Conservation (phyloP, 2,329 filamentous ascomycete genomes). For the Scolecobasidium constrictum region DNA sequence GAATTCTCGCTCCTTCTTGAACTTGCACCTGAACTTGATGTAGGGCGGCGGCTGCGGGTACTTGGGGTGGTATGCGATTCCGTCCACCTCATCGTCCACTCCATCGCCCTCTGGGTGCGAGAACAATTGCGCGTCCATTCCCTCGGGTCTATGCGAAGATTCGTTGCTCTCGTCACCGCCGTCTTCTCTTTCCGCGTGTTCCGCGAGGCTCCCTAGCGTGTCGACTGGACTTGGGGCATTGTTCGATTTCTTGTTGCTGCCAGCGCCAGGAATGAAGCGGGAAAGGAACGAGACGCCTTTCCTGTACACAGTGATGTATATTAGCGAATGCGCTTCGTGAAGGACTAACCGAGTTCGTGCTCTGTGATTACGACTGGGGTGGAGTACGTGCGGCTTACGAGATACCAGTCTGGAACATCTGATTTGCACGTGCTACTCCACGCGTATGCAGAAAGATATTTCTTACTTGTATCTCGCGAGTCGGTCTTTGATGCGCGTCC, state of each 20-base stretch:
- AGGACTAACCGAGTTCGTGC: neutral
- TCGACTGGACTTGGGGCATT: conserved; percentile 32
- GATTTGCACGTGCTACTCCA: too few relatives aligned
- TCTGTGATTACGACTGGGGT: neutral
- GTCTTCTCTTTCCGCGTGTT: conserved; percentile 48
- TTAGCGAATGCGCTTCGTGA: too few relatives aligned
- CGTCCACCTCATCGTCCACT: conserved; percentile 51
- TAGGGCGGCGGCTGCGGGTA: conserved; percentile 86
- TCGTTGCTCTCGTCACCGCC: conserved; percentile 45
- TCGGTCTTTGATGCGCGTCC: neutral
- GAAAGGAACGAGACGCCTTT: conserved; percentile 88
- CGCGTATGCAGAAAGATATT: too few relatives aligned
- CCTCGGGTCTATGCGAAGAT: conserved; percentile 54
- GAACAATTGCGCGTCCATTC: conserved; percentile 74
- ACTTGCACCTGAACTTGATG: conserved; percentile 70
- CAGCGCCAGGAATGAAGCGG: conserved; percentile 57
- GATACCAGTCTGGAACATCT: too few relatives aligned
- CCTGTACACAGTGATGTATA: too few relatives aligned
- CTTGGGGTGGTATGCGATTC: conserved; percentile 67
- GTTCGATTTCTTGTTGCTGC: conserved; percentile 60
- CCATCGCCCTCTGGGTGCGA: conserved; percentile 48
- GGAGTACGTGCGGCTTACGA: neutral
- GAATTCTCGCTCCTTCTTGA: conserved; percentile 75
- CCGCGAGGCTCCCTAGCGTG: neutral
- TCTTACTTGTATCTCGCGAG: too few relatives aligned